Conservation (phyloP, 371 early-diverging fungal genomes). For the Synchytrium microbalum region DNA sequence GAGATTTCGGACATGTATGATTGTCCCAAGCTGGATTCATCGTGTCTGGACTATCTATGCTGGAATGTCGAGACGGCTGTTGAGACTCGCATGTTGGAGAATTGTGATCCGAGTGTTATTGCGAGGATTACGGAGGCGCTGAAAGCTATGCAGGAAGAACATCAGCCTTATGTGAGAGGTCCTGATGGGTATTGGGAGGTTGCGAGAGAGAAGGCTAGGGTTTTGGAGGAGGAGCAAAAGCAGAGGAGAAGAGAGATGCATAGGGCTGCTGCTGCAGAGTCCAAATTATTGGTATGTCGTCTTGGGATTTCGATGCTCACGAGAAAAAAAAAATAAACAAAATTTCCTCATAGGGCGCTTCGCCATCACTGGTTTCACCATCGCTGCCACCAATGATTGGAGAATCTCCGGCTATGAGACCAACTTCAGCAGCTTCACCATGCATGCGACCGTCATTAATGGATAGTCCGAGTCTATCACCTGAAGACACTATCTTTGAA, state of each 20-base stretch:
- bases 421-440: too few relatives aligned
- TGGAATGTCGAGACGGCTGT: constrained; percentile 59
- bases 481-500: too few relatives aligned
- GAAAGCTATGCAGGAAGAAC: constrained; percentile 24
- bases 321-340: neutral
- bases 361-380: too few relatives aligned
- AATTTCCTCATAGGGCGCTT: neutral
- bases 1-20: constrained; percentile 50
- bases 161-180: constrained; percentile 33
- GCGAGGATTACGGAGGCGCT: constrained; percentile 26
- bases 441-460: too few relatives aligned
- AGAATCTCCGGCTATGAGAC: too few relatives aligned
- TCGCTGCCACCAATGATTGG: too few relatives aligned
- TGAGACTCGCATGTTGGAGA: constrained; percentile 39
- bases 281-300: neutral
- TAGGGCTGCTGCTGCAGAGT: neutral
- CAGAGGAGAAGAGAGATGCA: neutral
- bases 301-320: neutral
- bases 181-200: constrained; percentile 18
- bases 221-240: neutral
- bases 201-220: constrained; percentile 7
- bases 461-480: too few relatives aligned
- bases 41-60: constrained; percentile 22
- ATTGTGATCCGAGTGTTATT: constrained; percentile 27
- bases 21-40: constrained; percentile 37